A percentile compares a stretch with the other conserved stretches of the same genome.
Conservation (phyloP, 345 rosid species). For the Eutrema yunnanense region DNA sequence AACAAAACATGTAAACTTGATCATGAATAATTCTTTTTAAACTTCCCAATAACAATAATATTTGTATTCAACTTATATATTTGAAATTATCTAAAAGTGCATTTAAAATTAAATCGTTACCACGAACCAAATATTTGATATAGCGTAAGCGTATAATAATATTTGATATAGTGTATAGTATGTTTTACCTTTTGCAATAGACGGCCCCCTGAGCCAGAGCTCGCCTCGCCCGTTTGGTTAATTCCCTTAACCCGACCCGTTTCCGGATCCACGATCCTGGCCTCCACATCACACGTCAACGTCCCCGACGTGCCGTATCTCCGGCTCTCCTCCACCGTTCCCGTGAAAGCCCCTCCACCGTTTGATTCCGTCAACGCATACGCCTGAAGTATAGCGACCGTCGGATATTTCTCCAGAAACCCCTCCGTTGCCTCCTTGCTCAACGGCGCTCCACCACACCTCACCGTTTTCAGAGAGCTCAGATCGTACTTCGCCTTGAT, state of each 20-base stretch:
- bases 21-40: too few species aligned
- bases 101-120: too few species aligned
- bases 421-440: slow-evolving; percentile 70
- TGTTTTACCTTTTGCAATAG: slow-evolving; percentile 13
- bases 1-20: background rate
- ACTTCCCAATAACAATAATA: too few species aligned
- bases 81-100: too few species aligned
- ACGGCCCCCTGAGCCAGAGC: slow-evolving; percentile 48
- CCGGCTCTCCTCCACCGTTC: slow-evolving; percentile 56
- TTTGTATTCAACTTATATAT: too few species aligned
- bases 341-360: slow-evolving; percentile 52
- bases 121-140: too few species aligned
- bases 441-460: slow-evolving; percentile 78
- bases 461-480: slow-evolving; percentile 46
- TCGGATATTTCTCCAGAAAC: slow-evolving; percentile 49
- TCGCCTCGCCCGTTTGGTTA: slow-evolving; percentile 66
- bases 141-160: too few species aligned
- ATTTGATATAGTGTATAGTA: too few species aligned
- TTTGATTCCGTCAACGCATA: slow-evolving; percentile 80
- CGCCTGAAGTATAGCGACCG: slow-evolving; percentile 49
- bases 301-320: slow-evolving; percentile 65
- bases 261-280: slow-evolving; percentile 42
- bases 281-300: slow-evolving; percentile 37
- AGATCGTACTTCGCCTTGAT: slow-evolving; percentile 46
- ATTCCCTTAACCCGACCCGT: slow-evolving; percentile 12